These are phyloP conservation scores for Mycena vitilis DNA, from an alignment of 768 basidiomycete species.

Conservation along the genomic window DNA sequence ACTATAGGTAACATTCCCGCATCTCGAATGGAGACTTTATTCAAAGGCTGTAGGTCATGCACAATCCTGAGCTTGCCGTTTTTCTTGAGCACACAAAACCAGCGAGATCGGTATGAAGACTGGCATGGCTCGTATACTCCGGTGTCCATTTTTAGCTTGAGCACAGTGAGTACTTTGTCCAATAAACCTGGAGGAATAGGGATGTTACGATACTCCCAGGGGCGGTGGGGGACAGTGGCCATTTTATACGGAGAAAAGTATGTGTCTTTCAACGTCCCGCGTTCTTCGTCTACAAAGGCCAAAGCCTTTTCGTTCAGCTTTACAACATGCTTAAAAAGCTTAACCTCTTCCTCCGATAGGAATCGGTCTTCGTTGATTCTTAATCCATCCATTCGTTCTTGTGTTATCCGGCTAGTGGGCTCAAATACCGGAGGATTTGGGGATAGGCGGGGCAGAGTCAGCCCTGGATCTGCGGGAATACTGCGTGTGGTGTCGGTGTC, in stretches of 20 bases:
- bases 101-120: conserved; percentile 3
- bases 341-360: neutral
- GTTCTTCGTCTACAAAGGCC: conserved; percentile 8
- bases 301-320: conserved; percentile 1
- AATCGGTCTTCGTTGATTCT: neutral
- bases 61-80: conserved; percentile 14
- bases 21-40: conserved; percentile 9
- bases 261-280: conserved; percentile 14
- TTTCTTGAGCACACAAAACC: conserved; percentile 17
- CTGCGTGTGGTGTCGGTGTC: neutral
- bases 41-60: conserved; percentile 10
- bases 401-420: neutral
- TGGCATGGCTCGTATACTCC: conserved; percentile 7
- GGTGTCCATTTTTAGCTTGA: conserved; percentile 5
- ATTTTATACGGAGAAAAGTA: conserved; percentile 12
- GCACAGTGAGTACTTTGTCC: conserved; percentile 30
- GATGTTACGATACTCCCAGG: conserved; percentile 16
- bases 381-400: conserved; percentile 3
- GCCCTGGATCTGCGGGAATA: neutral
- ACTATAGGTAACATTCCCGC: conserved; percentile 22
- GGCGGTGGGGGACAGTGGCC: conserved; percentile 3
- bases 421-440: neutral
- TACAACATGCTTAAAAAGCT: conserved; percentile 4
- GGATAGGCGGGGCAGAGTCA: neutral
- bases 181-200: conserved; percentile 3